A percentile compares a stretch with the other conserved stretches of the same genome.
Conservation (phyloP, 2,329 filamentous ascomycete species). For the Penicillium hesseltinei region DNA sequence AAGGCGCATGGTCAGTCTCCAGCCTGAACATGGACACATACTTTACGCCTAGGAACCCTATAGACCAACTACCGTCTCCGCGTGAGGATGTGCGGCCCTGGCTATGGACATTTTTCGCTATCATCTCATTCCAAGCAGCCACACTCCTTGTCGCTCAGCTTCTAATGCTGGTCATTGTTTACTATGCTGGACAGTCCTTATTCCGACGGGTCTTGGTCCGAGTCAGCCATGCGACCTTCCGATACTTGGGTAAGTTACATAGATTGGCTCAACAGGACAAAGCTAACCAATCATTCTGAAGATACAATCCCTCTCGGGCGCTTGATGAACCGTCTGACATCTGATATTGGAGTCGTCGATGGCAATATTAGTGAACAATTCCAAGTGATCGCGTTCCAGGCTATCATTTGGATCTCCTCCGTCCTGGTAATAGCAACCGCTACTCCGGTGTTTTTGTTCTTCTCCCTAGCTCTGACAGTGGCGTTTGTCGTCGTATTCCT, state of each 20-base stretch:
- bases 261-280: not conserved
- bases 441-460: conserved; percentile 72
- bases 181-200: conserved; percentile 71
- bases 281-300: conserved; percentile 8
- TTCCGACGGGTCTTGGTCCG: conserved; percentile 70
- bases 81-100: conserved; percentile 67
- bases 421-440: conserved; percentile 75
- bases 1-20: conserved; percentile 3
- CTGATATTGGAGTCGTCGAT: conserved; percentile 85
- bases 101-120: conserved; percentile 66
- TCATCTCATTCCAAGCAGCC: conserved; percentile 62
- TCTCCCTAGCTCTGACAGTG: conserved; percentile 66
- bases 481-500: conserved; percentile 73
- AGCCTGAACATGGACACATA: conserved; percentile 11
- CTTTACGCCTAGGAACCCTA: conserved; percentile 26
- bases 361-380: conserved; percentile 78
- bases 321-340: conserved; percentile 87
- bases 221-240: conserved; percentile 78
- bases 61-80: conserved; percentile 62
- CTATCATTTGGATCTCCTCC: conserved; percentile 69
- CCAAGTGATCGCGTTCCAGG: conserved; percentile 66
- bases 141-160: conserved; percentile 62
- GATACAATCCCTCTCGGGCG: conserved; percentile 85
- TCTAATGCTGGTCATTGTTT: conserved; percentile 73
- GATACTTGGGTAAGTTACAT: conserved; percentile 60